phyloP scores from a whole-genome alignment of 768 basidiomycete species.

The Panus rudis region DNA sequence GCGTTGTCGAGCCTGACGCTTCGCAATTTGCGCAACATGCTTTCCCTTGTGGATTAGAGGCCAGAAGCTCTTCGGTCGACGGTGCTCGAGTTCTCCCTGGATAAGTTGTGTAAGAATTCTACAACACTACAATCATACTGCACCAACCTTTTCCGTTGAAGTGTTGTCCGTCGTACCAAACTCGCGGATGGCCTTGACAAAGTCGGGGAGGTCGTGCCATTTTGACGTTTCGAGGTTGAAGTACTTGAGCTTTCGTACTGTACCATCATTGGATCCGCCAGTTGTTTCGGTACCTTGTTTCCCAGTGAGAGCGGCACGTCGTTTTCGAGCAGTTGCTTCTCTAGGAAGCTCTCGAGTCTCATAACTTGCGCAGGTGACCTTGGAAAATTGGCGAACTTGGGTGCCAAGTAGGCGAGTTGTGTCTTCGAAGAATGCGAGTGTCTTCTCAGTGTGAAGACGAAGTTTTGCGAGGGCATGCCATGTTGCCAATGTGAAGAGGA shows the following conservation, averaged over 20 bases:
- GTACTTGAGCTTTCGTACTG: background rate
- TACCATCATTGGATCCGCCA: no score
- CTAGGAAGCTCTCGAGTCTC: slow-evolving; percentile 29
- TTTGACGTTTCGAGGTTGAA: slow-evolving; percentile 22
- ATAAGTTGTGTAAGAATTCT: background rate
- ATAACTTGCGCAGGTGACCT: slow-evolving; percentile 19
- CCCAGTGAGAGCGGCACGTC: slow-evolving; percentile 5
- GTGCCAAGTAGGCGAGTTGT: slow-evolving; percentile 23
- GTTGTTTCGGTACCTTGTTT: background rate
- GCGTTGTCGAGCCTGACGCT: background rate
- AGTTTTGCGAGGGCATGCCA: slow-evolving; percentile 38
- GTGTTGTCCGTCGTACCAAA: slow-evolving; percentile 21
- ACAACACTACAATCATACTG: background rate
- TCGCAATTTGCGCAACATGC: background rate
- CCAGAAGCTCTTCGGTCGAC: slow-evolving; percentile 1
- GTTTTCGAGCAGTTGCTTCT: slow-evolving; percentile 21
- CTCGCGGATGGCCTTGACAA: slow-evolving; percentile 1
- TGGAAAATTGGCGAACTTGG: slow-evolving; percentile 26
- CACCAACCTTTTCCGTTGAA: slow-evolving; percentile 21
- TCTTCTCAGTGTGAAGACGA: slow-evolving; percentile 29
- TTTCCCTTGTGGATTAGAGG: background rate
- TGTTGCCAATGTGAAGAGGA: slow-evolving; percentile 27
- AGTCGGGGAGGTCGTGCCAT: slow-evolving; percentile 19
- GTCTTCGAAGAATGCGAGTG: slow-evolving; percentile 21
- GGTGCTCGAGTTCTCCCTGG: slow-evolving; percentile 2